Evolutionary conservation across 441 rosid genomes (phyloP), one percentile per base, ranked within the genome.

Genomic region (Erodium trifolium): DNA sequence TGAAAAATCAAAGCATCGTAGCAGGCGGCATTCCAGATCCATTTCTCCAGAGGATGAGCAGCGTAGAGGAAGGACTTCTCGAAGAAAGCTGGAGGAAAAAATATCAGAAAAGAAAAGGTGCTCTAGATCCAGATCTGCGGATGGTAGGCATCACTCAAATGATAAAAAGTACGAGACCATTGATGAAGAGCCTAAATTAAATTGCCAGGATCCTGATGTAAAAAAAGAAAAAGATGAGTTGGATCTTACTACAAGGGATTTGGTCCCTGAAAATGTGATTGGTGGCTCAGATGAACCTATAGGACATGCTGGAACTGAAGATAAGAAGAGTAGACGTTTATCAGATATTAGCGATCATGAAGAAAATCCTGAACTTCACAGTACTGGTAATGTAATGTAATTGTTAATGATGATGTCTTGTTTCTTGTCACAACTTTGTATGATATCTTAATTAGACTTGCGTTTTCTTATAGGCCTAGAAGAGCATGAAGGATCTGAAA

Each of bases 401-500:
- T 41, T 41, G 34, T 35, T 39, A 39, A 64, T 68, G 35, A 12
- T 55, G 62, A 59, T 13, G 23, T 74, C 75, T 53, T 31, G 5
- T 70, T 65, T 17, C 63, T 72, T 17, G 43, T 68, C 49, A 73
- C 47, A 64, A 55, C 73, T 39, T 17, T 35, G 35, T 12, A 29
- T 29, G 35, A 62, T 67, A 16, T 16, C 65, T 71, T 64, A 19
- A 14, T 18, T 27, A 67, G 65, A 59, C 12, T 41, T 41, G 45
- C 59, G 67, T 55, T 73, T 67, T 62, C 73, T 71, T 66, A 12
- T 79, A 85, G 88, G 76, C 72, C 65, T 41, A 41, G 45, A 78
- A 68, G 78, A 71, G 60, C 66, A 63, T 9, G 59, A 62, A 73
- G 68, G 73, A 65, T 39, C 23, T 34, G 39, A 27, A 6, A 29